Evolutionary conservation across 441 rosid species (phyloP), one percentile per base, ranked within the genome.

Genomic region (Corymbia calophylla): DNA sequence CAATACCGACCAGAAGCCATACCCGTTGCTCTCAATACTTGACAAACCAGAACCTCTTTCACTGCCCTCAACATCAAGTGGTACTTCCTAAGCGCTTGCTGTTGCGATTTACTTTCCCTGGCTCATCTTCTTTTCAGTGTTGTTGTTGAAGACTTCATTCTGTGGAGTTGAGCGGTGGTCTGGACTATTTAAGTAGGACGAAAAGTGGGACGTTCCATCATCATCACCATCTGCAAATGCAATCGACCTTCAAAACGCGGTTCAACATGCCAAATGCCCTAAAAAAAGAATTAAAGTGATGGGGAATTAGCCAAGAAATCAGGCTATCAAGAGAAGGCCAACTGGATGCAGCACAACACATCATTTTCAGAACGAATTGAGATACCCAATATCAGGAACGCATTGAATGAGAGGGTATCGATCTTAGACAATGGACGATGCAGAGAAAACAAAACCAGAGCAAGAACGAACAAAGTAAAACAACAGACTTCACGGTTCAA

Each of bases 401-500:
- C 51, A 39, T 77, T 3, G 51, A 77, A 17, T 39, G 39, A 77
- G 51, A 77, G 84, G 84, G 5, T 77, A 16, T 77, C 51, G n/a
- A 39, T 6, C 49, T 77, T 77, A 77, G 84, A 5, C 23, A 29
- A 70, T 25, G 16, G 87, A 88, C 87, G 44, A 19, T 29, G 31
- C 15, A 89, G 64, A 53, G 54, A 31, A 23, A 87, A 14, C 77
- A 27, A 91, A 87, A 8, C 84, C 29, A 82, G 56, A 90, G 86
- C 51, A 84, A 32, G 29, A 25, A 49, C 10, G 47, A 16, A 49
- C 49, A 90, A 92, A 60, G 68, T 86, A 17, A 60, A 86, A 86
- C 92, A 94, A 93, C 95, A 86, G 92, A 89, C 91, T 94, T 93
- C 95, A 94, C 92, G 89, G 49, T 93, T 92, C 88, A 88, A 88